phyloP scores from a whole-genome alignment of 768 basidiomycete genomes.

The Dioszegia hungarica region DNA sequence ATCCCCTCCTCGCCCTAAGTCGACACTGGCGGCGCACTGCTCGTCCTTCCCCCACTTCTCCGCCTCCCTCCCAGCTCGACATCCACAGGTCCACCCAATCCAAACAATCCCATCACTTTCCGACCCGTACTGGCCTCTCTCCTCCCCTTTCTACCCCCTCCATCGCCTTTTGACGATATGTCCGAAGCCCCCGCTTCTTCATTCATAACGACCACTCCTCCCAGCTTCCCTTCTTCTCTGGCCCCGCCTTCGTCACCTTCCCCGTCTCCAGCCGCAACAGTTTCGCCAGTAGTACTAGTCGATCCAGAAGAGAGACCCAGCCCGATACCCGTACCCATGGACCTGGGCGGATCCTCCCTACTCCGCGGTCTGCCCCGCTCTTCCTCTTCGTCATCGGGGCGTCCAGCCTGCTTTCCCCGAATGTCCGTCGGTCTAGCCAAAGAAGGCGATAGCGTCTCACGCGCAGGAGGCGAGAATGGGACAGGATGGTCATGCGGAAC shows the following conservation, averaged over 20 bases:
- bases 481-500: slow-evolving; percentile 9
- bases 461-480: not conserved
- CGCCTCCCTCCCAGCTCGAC: not conserved
- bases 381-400: slow-evolving; percentile 15
- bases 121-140: slow-evolving; percentile 2
- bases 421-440: too few species aligned
- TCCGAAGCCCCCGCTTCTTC: too few species aligned
- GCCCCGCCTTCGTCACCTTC: not conserved
- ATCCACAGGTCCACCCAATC: not conserved
- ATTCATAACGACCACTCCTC: too few species aligned
- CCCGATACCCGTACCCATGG: too few species aligned
- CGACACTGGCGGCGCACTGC: not conserved
- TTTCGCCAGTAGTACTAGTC: too few species aligned
- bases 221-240: not conserved
- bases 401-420: not conserved
- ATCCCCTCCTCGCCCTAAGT: not conserved
- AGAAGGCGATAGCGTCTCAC: too few species aligned
- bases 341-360: slow-evolving; percentile 18
- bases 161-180: not conserved
- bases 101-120: not conserved
- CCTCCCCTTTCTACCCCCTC: not conserved
- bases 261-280: too few species aligned
- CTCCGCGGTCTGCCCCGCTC: slow-evolving; percentile 23
- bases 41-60: not conserved
- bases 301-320: too few species aligned